Conservation (phyloP, 2,329 filamentous ascomycete genomes). For the Pseudogymnoascus sp. region DNA sequence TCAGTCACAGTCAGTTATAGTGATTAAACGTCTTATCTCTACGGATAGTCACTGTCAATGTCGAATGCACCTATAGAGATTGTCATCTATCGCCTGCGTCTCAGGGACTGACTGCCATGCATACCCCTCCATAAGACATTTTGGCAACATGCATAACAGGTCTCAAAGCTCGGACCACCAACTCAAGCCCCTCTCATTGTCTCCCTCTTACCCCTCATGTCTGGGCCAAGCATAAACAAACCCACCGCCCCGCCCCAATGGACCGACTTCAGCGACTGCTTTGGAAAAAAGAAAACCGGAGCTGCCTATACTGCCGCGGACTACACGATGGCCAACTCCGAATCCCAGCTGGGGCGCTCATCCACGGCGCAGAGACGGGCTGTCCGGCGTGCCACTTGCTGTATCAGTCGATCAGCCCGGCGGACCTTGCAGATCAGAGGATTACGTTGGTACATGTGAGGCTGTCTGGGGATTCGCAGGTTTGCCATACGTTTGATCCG, state of each 20-base stretch:
- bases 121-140: neutral
- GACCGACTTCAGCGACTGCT: neutral
- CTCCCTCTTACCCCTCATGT: neutral
- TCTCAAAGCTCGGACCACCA: neutral
- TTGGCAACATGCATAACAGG: neutral
- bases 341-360: neutral
- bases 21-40: neutral
- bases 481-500: constrained; percentile 3
- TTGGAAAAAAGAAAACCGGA: neutral
- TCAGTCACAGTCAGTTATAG: neutral
- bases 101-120: neutral
- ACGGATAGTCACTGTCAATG: neutral
- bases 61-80: neutral
- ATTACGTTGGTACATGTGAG: neutral
- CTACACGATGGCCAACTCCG: neutral
- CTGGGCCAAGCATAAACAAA: neutral
- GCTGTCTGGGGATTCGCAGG: neutral
- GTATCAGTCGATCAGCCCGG: neutral
- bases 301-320: neutral
- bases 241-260: neutral
- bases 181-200: neutral
- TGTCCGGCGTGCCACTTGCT: neutral
- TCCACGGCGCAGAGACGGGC: neutral
- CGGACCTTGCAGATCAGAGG: neutral
- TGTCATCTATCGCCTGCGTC: neutral